phyloP scores from a whole-genome alignment of 2,329 filamentous ascomycete genomes.

The Fusarium fracticaudum region DNA sequence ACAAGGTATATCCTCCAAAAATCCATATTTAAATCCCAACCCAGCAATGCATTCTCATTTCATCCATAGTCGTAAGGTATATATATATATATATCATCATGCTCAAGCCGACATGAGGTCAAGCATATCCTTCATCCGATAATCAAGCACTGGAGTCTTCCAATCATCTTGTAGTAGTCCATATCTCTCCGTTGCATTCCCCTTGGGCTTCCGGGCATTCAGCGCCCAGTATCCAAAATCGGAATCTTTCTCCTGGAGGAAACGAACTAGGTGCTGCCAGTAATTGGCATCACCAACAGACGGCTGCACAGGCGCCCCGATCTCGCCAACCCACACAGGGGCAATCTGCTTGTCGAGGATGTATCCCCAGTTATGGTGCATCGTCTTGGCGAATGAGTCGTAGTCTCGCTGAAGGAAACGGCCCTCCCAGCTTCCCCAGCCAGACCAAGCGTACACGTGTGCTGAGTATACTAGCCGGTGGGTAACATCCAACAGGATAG shows the following conservation, averaged over 20 bases:
- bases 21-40: neutral
- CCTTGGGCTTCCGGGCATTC: slow-evolving; percentile 71
- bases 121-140: slow-evolving; percentile 69
- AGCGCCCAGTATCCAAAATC: slow-evolving; percentile 78
- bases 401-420: slow-evolving; percentile 70
- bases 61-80: slow-evolving; percentile 5
- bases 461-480: slow-evolving; percentile 72
- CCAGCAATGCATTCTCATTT: slow-evolving; percentile 3
- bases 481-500: slow-evolving; percentile 64
- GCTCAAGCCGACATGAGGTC: slow-evolving; percentile 56
- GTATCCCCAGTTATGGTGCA: slow-evolving; percentile 74
- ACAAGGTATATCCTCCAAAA: slow-evolving; percentile 30
- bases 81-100: neutral
- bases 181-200: slow-evolving; percentile 68
- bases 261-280: slow-evolving; percentile 71
- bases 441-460: slow-evolving; percentile 76
- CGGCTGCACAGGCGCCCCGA: slow-evolving; percentile 66
- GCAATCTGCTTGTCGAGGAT: slow-evolving; percentile 57
- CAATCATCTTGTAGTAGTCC: slow-evolving; percentile 71
- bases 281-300: slow-evolving; percentile 69
- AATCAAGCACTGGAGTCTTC: slow-evolving; percentile 69
- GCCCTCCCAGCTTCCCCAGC: slow-evolving; percentile 70
- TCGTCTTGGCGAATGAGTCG: slow-evolving; percentile 68
- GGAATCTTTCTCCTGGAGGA: slow-evolving; percentile 65
- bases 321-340: slow-evolving; percentile 76